These are phyloP conservation scores for Pharnaceum exiguum DNA, from an alignment of 148 eudicot species.

Conservation along the genomic window DNA sequence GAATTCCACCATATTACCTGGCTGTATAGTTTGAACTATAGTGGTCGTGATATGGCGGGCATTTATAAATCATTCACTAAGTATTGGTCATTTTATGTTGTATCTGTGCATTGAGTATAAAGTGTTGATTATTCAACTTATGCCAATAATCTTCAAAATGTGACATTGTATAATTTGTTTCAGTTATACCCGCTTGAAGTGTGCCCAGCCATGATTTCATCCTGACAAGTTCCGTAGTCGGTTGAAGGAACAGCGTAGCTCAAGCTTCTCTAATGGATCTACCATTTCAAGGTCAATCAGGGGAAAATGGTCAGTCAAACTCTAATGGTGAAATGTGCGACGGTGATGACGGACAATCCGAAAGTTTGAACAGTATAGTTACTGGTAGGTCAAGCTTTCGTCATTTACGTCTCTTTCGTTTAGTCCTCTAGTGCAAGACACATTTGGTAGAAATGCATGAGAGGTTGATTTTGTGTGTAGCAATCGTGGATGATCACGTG, in stretches of 20 bases:
- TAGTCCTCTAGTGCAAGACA: not conserved
- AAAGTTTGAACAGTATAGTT: slow-evolving; percentile 22
- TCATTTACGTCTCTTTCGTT: slow-evolving; percentile 3
- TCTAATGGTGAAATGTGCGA: slow-evolving; percentile 20
- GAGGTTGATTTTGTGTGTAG: no score
- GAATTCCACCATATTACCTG: no score
- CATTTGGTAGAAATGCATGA: no score
- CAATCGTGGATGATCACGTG: no score
- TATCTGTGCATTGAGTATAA: no score
- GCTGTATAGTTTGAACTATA: no score
- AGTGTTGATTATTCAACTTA: no score
- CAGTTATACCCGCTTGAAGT: slow-evolving; percentile 4
- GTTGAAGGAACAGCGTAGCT: slow-evolving; percentile 3
- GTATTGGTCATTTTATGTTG: no score
- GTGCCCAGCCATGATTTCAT: not conserved
- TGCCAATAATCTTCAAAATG: not conserved
- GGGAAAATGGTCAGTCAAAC: slow-evolving; percentile 31
- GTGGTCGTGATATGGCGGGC: no score
- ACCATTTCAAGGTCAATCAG: slow-evolving; percentile 22
- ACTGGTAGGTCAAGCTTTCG: slow-evolving; percentile 19
- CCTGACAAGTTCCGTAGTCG: slow-evolving; percentile 2
- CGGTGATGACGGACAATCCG: slow-evolving; percentile 35
- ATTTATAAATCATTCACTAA: no score
- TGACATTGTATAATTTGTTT: not conserved
- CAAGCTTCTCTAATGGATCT: slow-evolving; percentile 45